Evolutionary conservation across 2,329 filamentous ascomycete genomes (phyloP).

Genomic region (Thielaviopsis euricoi): DNA sequence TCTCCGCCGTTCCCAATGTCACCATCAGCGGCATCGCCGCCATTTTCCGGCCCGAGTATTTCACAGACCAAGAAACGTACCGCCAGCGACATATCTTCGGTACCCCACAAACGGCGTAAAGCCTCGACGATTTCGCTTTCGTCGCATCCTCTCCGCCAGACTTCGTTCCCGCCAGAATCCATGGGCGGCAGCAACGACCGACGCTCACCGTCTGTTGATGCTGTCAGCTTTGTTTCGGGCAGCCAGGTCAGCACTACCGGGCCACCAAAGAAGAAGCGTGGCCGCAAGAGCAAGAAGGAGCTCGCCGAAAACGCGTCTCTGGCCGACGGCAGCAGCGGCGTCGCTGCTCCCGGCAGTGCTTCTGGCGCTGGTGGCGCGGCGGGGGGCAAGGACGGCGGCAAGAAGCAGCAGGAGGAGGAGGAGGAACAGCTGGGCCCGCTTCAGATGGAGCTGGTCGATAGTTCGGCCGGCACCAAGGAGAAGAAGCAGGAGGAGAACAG

Average conservation of each 20-base stretch:
- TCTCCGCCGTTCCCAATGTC: conserved; percentile 37
- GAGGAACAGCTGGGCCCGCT: conserved; percentile 28
- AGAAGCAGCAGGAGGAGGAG: conserved; percentile 38
- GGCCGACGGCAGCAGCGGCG: conserved; percentile 26
- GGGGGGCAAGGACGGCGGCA: conserved; percentile 23
- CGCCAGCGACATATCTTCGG: conserved; percentile 33
- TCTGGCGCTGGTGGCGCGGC: conserved; percentile 28
- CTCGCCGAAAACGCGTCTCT: conserved; percentile 27
- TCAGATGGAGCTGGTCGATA: conserved; percentile 37
- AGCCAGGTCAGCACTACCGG: conserved; percentile 35
- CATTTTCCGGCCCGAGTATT: conserved; percentile 34
- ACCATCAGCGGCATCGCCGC: conserved; percentile 37
- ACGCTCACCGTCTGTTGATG: conserved; percentile 51
- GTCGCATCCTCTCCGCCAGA: conserved; percentile 59
- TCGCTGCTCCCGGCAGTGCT: conserved; percentile 21
- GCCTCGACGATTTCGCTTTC: conserved; percentile 44
- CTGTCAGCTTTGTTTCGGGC: conserved; percentile 41
- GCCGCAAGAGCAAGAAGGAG: conserved; percentile 42
- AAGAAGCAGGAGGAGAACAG: conserved; percentile 47
- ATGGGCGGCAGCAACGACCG: conserved; percentile 14
- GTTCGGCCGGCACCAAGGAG: conserved; percentile 46
- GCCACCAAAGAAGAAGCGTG: conserved; percentile 40
- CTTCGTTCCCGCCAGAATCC: conserved; percentile 57
- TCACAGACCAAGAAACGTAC: conserved; percentile 42
- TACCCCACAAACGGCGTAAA: conserved; percentile 50